These are phyloP conservation scores for Hypoxylon sp. DNA, from an alignment of 2,329 filamentous ascomycete species.

Conservation along the genomic window DNA sequence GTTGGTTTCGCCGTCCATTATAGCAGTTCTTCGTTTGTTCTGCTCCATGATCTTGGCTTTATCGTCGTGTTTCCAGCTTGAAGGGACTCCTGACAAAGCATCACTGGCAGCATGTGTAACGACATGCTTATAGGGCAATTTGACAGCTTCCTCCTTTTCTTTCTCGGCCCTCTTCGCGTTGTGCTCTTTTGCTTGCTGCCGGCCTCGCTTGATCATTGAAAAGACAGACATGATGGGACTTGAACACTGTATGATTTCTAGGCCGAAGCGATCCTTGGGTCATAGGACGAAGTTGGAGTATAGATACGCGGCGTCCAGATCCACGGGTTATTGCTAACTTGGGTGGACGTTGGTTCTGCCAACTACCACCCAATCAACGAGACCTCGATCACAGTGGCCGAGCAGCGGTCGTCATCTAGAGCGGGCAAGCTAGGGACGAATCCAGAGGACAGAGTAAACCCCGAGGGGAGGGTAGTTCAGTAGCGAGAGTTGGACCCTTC, in stretches of 20 bases:
- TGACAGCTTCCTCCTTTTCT: constrained; percentile 59
- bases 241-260: neutral
- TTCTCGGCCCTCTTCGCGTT: constrained; percentile 65
- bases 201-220: constrained; percentile 65
- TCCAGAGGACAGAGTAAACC: neutral
- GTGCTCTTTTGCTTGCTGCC: constrained; percentile 69
- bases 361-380: neutral
- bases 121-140: constrained; percentile 70
- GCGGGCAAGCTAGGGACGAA: neutral
- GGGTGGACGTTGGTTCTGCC: neutral
- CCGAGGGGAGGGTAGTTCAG: neutral
- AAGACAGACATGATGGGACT: constrained; percentile 68
- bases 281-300: neutral
- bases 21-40: constrained; percentile 65
- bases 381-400: neutral
- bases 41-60: constrained; percentile 64
- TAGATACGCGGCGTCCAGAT: neutral
- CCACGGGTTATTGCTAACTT: constrained; percentile 6
- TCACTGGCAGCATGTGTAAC: constrained; percentile 74
- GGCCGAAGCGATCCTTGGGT: neutral
- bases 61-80: constrained; percentile 65
- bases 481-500: neutral
- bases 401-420: constrained; percentile 3
- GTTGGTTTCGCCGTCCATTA: constrained; percentile 58
- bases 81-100: constrained; percentile 68